phyloP scores from a whole-genome alignment of 2,329 filamentous ascomycete genomes.

The Alternaria longipes region DNA sequence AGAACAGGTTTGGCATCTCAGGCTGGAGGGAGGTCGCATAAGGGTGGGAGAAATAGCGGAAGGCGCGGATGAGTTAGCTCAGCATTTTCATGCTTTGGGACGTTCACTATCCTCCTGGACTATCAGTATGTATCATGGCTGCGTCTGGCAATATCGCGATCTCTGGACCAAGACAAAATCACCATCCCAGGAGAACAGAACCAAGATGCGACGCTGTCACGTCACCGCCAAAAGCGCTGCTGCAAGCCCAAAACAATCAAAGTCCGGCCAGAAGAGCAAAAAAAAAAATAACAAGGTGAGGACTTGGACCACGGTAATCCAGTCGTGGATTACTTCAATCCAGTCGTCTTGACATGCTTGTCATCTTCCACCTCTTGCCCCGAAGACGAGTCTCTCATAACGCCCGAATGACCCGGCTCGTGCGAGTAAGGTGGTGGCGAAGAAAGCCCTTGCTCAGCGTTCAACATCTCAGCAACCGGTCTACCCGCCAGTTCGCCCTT shows the following conservation, averaged over 20 bases:
- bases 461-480: constrained; percentile 20
- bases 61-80: no score
- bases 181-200: neutral
- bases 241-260: neutral
- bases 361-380: constrained; percentile 10
- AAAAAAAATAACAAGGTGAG: neutral
- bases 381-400: constrained; percentile 14
- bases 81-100: no score
- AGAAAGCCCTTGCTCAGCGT: constrained; percentile 17
- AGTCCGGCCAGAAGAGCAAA: neutral
- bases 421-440: neutral
- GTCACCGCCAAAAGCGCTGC: neutral
- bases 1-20: no score
- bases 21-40: no score
- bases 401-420: neutral
- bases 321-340: neutral
- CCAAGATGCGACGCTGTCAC: neutral
- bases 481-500: constrained; percentile 39
- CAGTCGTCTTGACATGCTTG: constrained; percentile 13
- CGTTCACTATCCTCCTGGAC: neutral
- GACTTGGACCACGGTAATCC: no score
- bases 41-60: no score
- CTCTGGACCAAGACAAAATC: neutral
- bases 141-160: neutral
- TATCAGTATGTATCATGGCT: neutral